A percentile compares a stretch with the other conserved stretches of the same genome.
These are phyloP conservation scores for Codiaeum variegatum DNA, from an alignment of 441 rosid species.

Conservation along the genomic window DNA sequence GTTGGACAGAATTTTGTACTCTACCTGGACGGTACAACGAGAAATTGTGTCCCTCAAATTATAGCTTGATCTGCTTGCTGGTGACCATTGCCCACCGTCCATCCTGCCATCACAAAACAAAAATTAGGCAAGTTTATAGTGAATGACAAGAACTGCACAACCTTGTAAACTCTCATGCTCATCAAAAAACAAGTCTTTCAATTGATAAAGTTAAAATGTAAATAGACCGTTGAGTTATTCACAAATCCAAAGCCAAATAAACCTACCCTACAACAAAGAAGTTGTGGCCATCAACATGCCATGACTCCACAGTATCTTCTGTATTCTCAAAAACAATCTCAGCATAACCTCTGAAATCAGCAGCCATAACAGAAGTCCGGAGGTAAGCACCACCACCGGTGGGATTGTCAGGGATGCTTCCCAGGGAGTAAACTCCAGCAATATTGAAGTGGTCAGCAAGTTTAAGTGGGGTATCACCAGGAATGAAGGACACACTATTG, in stretches of 20 bases:
- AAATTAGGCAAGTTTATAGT: neutral
- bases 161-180: neutral
- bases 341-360: slow-evolving; percentile 49
- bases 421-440: slow-evolving; percentile 55
- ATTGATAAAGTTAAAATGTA: neutral
- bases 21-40: slow-evolving; percentile 72
- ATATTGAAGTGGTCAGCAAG: slow-evolving; percentile 73
- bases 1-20: neutral
- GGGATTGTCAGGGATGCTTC: slow-evolving; percentile 61
- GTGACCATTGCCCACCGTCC: slow-evolving; percentile 74
- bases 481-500: slow-evolving; percentile 64
- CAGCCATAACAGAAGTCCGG: slow-evolving; percentile 66
- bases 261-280: slow-evolving; percentile 68
- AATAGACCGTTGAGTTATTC: neutral
- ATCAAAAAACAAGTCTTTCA: neutral
- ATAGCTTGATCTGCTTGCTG: slow-evolving; percentile 48
- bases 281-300: slow-evolving; percentile 72
- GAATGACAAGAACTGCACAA: neutral
- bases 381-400: slow-evolving; percentile 41
- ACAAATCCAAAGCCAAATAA: neutral
- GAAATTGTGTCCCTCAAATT: slow-evolving; percentile 64
- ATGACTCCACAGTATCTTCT: slow-evolving; percentile 55
- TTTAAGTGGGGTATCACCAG: slow-evolving; percentile 68
- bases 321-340: slow-evolving; percentile 65
- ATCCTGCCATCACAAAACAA: slow-evolving; percentile 38